Evolutionary conservation across 1,284 basidiomycete genomes (phyloP).

Genomic region (Irpex sp.): DNA sequence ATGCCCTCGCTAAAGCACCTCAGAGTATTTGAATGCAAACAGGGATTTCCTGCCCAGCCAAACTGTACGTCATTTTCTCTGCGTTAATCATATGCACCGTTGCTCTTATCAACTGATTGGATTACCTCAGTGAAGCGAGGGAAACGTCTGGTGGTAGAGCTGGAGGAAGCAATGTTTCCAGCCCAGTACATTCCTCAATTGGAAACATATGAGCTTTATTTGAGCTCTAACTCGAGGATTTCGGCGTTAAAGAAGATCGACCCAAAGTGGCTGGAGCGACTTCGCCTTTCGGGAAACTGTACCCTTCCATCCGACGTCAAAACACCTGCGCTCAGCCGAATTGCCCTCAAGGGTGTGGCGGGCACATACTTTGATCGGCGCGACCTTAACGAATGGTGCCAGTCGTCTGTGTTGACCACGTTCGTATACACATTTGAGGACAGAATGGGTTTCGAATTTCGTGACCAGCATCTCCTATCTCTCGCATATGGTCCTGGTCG

Average conservation of each 20-base stretch:
- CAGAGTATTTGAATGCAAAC: slow-evolving; percentile 35
- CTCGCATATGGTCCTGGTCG: slow-evolving; percentile 25
- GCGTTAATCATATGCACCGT: not conserved
- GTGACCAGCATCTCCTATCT: slow-evolving; percentile 31
- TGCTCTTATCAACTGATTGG: too few species aligned
- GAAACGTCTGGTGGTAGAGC: slow-evolving; percentile 25
- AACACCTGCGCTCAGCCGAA: slow-evolving; percentile 27
- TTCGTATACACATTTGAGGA: slow-evolving; percentile 35
- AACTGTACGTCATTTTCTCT: slow-evolving; percentile 15
- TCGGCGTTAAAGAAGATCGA: slow-evolving; percentile 29
- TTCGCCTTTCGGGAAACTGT: slow-evolving; percentile 37
- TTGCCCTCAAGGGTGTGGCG: slow-evolving; percentile 32
- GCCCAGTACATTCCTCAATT: slow-evolving; percentile 19
- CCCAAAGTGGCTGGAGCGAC: slow-evolving; percentile 20
- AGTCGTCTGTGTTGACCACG: slow-evolving; percentile 25
- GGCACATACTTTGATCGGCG: slow-evolving; percentile 35
- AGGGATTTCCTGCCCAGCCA: slow-evolving; percentile 22
- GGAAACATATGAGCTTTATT: slow-evolving; percentile 32
- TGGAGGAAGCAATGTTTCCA: slow-evolving; percentile 40
- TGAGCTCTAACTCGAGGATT: slow-evolving; percentile 28
- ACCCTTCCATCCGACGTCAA: slow-evolving; percentile 14
- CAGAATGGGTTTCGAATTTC: slow-evolving; percentile 35
- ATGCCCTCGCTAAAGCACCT: slow-evolving; percentile 30
- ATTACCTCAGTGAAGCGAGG: not conserved
- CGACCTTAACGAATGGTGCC: slow-evolving; percentile 26